These are phyloP conservation scores for Thalassiosira profunda DNA, from an alignment of 108 stramenopile genomes.

Conservation along the genomic window DNA sequence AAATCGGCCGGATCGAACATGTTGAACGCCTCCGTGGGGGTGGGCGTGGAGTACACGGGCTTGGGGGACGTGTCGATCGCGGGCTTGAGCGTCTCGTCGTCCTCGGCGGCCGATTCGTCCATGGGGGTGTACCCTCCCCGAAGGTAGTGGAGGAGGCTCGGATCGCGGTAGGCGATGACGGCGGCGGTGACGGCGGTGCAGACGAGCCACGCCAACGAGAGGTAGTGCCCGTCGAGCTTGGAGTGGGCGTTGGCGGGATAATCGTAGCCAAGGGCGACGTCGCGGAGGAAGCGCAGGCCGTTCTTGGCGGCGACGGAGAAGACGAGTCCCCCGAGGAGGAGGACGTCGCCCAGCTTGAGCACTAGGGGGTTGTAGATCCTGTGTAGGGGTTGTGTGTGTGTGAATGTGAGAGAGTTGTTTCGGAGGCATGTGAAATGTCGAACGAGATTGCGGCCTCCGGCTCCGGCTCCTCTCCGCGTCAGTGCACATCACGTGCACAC, in stretches of 20 bases:
- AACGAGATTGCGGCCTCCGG: too few species aligned
- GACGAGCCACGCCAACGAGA: slow-evolving; percentile 62
- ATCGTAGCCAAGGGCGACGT: slow-evolving; percentile 6
- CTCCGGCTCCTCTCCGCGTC: too few species aligned
- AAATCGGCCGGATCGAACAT: slow-evolving; percentile 93
- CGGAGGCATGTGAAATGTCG: neutral
- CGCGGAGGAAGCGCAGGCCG: slow-evolving; percentile 16
- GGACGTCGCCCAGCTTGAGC: slow-evolving; percentile 56
- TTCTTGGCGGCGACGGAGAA: slow-evolving; percentile 45
- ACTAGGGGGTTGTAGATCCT: slow-evolving; percentile 51
- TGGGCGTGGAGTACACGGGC: slow-evolving; percentile 28
- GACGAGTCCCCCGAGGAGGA: slow-evolving; percentile 64
- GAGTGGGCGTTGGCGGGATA: neutral
- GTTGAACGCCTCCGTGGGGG: slow-evolving; percentile 71
- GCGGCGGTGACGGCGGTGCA: slow-evolving; percentile 60
- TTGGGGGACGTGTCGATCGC: slow-evolving; percentile 39
- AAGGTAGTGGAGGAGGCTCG: slow-evolving; percentile 14
- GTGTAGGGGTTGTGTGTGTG: neutral
- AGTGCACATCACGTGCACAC: too few species aligned
- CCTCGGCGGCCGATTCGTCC: neutral
- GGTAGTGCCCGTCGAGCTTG: slow-evolving; percentile 33
- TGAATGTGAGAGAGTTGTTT: neutral
- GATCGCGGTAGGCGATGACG: slow-evolving; percentile 62
- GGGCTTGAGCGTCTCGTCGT: slow-evolving; percentile 45
- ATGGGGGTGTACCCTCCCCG: slow-evolving; percentile 19